Conservation (phyloP, 768 basidiomycete genomes). For the Wakefieldia striispora region DNA sequence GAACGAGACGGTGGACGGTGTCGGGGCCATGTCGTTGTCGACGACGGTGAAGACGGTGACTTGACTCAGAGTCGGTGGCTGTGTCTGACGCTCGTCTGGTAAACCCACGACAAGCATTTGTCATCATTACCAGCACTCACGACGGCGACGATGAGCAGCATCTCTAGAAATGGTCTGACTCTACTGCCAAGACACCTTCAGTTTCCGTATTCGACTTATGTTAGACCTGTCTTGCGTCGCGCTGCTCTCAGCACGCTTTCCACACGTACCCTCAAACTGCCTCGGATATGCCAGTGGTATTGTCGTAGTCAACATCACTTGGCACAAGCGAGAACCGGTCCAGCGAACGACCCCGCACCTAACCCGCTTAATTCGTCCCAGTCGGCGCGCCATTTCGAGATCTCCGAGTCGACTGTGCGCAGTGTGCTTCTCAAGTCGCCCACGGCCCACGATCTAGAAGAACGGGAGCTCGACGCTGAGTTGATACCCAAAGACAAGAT, state of each 20-base stretch:
- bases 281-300: too few relatives aligned
- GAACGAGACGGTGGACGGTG: constrained; percentile 78
- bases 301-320: not conserved
- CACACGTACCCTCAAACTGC: not conserved
- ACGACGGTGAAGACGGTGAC: too few relatives aligned
- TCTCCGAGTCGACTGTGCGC: constrained; percentile 41
- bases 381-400: constrained; percentile 38
- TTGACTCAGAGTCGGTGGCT: too few relatives aligned
- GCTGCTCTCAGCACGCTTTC: not conserved
- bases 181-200: not conserved
- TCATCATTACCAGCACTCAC: not conserved
- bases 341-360: not conserved
- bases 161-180: too few relatives aligned
- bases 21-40: constrained; percentile 21
- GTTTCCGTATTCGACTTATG: not conserved
- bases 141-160: constrained; percentile 1
- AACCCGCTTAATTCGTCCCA: constrained; percentile 2
- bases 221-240: too few relatives aligned
- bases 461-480: constrained; percentile 62
- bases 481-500: constrained; percentile 53
- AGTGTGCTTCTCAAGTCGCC: constrained; percentile 50
- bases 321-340: not conserved
- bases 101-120: too few relatives aligned
- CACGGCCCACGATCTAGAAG: constrained; percentile 50
- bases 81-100: too few relatives aligned